Evolutionary conservation across 768 basidiomycete species (phyloP).

Genomic region (Kwoniella newhampshirensis): DNA sequence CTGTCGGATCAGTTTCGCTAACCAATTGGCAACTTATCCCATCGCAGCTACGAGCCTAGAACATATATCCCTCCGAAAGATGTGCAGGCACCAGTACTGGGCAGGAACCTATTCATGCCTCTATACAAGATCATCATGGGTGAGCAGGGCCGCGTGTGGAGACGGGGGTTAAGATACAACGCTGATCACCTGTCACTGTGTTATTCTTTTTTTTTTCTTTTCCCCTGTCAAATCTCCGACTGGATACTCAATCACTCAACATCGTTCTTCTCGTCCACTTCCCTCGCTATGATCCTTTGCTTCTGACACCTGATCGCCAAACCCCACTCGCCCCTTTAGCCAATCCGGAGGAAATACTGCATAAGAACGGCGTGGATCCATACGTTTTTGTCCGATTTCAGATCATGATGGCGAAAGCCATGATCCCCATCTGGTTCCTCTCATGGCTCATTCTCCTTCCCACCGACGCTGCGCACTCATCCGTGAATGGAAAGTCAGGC

Average conservation of each 20-base stretch:
- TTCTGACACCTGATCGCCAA: background rate
- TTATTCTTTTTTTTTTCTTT: background rate
- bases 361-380: constrained; percentile 62
- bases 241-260: too few species aligned
- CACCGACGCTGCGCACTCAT: constrained; percentile 61
- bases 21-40: too few species aligned
- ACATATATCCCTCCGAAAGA: constrained; percentile 64
- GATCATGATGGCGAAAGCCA: constrained; percentile 74
- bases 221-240: too few species aligned
- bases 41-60: constrained; percentile 65
- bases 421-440: constrained; percentile 87
- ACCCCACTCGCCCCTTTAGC: constrained; percentile 51
- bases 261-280: background rate
- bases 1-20: too few species aligned
- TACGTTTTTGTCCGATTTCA: constrained; percentile 91
- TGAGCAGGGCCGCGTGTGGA: too few species aligned
- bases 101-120: constrained; percentile 28
- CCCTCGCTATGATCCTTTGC: constrained; percentile 28
- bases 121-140: constrained; percentile 40
- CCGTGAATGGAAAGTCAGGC: constrained; percentile 58
- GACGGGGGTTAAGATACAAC: too few species aligned
- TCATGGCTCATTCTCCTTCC: constrained; percentile 86
- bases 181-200: background rate
- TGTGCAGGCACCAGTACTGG: constrained; percentile 52
- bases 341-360: constrained; percentile 53